These are phyloP conservation scores for Chaetomium strumarium DNA, from an alignment of 2,329 filamentous ascomycete species.

Conservation along the genomic window DNA sequence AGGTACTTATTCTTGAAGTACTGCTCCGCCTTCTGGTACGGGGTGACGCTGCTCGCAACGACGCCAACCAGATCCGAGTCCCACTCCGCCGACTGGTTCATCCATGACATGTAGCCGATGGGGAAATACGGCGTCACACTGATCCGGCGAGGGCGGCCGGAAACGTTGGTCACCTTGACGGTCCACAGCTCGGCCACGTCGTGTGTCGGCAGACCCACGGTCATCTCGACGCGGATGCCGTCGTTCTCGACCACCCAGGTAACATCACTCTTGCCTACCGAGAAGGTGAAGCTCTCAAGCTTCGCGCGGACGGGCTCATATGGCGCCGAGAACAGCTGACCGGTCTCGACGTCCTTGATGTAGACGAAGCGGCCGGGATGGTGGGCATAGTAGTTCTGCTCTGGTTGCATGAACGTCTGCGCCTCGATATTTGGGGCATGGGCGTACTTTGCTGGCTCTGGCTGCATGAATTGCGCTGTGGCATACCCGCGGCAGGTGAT, in stretches of 20 bases:
- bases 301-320: slow-evolving; percentile 48
- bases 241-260: slow-evolving; percentile 48
- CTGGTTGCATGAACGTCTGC: slow-evolving; percentile 56
- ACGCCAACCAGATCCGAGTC: slow-evolving; percentile 43
- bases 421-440: slow-evolving; percentile 52
- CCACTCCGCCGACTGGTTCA: slow-evolving; percentile 54
- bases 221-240: slow-evolving; percentile 48
- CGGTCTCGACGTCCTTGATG: slow-evolving; percentile 49
- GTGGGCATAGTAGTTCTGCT: slow-evolving; percentile 53
- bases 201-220: slow-evolving; percentile 44
- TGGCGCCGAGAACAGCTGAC: slow-evolving; percentile 47
- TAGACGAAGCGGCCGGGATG: slow-evolving; percentile 56
- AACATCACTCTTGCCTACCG: slow-evolving; percentile 49
- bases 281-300: slow-evolving; percentile 46
- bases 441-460: slow-evolving; percentile 55
- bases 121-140: slow-evolving; percentile 53
- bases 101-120: slow-evolving; percentile 57
- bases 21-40: slow-evolving; percentile 51
- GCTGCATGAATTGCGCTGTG: slow-evolving; percentile 55
- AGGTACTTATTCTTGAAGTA: slow-evolving; percentile 52
- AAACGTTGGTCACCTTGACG: slow-evolving; percentile 46
- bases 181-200: slow-evolving; percentile 53
- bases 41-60: slow-evolving; percentile 47
- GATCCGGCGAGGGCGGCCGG: slow-evolving; percentile 38
- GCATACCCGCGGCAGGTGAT: slow-evolving; percentile 54